Conservation (phyloP, 129 eudicot species). For the Artemisia tridentata region DNA sequence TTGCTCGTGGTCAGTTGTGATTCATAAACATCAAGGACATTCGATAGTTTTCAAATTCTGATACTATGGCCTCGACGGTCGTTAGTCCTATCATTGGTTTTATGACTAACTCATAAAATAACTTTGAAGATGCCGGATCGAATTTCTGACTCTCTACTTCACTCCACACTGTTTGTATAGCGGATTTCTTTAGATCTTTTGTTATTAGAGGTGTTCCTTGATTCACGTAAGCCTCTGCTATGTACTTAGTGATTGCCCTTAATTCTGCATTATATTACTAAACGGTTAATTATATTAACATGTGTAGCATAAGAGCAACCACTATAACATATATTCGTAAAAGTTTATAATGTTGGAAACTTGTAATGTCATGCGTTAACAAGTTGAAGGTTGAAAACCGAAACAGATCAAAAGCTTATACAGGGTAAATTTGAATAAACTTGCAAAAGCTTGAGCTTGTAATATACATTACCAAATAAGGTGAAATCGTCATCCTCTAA, state of each 20-base stretch:
- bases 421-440: too few relatives aligned
- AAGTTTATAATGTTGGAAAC: too few relatives aligned
- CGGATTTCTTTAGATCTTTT: conserved; percentile 29
- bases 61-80: neutral
- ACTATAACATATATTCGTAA: too few relatives aligned
- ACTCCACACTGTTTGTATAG: conserved; percentile 29
- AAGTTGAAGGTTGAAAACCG: too few relatives aligned
- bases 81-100: neutral
- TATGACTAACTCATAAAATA: conserved; percentile 3
- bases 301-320: too few relatives aligned
- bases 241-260: conserved; percentile 42
- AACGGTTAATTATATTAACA: neutral
- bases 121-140: conserved; percentile 17
- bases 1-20: conserved; percentile 31
- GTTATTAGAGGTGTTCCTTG: conserved; percentile 37
- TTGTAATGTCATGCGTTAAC: too few relatives aligned
- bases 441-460: too few relatives aligned
- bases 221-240: conserved; percentile 34
- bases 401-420: too few relatives aligned
- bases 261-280: conserved; percentile 34
- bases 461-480: conserved; percentile 36
- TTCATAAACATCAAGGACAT: conserved; percentile 57
- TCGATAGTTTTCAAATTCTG: conserved; percentile 26
- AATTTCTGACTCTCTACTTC: conserved; percentile 29
- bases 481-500: conserved; percentile 50